Conservation (phyloP, 2,329 filamentous ascomycete genomes). For the Aureobasidium musti region DNA sequence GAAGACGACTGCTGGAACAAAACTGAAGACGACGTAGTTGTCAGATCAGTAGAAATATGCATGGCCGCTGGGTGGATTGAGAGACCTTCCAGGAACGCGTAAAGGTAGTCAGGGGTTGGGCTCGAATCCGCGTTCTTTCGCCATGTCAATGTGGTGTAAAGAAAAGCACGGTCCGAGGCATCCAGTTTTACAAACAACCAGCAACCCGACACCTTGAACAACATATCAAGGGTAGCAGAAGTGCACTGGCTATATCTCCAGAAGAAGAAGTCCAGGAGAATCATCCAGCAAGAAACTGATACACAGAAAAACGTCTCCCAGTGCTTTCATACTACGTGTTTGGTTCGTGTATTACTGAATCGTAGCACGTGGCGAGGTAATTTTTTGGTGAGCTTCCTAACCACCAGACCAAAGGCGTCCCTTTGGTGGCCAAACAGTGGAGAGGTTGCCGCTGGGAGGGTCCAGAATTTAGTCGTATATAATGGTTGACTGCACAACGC, state of each 20-base stretch:
- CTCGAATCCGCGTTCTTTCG: background rate
- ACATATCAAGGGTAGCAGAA: background rate
- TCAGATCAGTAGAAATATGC: background rate
- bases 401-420: background rate
- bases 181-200: too few relatives aligned
- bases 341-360: background rate
- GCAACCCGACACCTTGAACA: background rate
- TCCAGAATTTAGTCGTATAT: background rate
- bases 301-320: background rate
- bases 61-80: background rate
- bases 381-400: conserved; percentile 14
- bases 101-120: background rate
- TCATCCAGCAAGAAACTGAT: conserved; percentile 1
- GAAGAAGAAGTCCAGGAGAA: background rate
- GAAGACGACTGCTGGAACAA: too few relatives aligned
- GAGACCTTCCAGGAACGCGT: background rate
- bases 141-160: background rate
- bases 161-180: background rate
- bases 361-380: background rate
- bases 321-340: background rate
- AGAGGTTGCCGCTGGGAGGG: background rate
- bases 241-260: background rate
- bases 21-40: too few relatives aligned
- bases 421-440: background rate
- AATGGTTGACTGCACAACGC: background rate